Evolutionary conservation across 352 stramenopile species (phyloP).

Genomic region (Phytophthora niederhauseri): DNA sequence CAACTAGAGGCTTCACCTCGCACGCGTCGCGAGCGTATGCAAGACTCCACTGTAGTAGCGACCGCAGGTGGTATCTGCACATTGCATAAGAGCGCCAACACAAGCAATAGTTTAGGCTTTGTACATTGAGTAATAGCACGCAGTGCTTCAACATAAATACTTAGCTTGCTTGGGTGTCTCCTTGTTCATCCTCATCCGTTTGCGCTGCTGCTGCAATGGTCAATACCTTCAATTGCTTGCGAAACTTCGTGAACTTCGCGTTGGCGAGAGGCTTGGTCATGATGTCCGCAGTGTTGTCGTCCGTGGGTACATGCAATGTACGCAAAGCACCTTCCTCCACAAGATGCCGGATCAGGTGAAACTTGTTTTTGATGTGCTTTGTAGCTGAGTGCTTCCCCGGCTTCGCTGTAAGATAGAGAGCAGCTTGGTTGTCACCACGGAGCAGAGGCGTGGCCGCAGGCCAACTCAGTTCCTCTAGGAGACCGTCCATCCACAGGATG

Average conservation of each 20-base stretch:
- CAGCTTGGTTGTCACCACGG: neutral
- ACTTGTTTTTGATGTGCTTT: neutral
- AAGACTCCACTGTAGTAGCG: neutral
- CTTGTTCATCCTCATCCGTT: neutral
- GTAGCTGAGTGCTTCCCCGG: neutral
- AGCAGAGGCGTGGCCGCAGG: constrained; percentile 8
- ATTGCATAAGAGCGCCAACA: too few relatives aligned
- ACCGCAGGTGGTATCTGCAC: neutral
- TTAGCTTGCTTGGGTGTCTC: neutral
- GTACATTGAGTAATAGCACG: too few relatives aligned
- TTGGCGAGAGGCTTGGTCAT: neutral
- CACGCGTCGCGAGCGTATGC: neutral
- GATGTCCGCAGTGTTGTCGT: neutral
- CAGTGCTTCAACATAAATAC: too few relatives aligned
- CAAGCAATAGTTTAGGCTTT: too few relatives aligned
- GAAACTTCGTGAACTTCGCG: neutral
- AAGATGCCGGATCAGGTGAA: neutral
- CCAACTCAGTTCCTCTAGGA: constrained; percentile 8
- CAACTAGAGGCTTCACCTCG: neutral
- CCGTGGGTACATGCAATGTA: neutral
- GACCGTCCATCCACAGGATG: constrained; percentile 25
- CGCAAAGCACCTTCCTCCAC: neutral
- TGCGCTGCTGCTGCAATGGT: neutral
- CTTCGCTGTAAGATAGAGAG: neutral
- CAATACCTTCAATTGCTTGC: neutral